Conservation (phyloP, 192 early-diverging fungal genomes). For the Geranomyces variabilis region DNA sequence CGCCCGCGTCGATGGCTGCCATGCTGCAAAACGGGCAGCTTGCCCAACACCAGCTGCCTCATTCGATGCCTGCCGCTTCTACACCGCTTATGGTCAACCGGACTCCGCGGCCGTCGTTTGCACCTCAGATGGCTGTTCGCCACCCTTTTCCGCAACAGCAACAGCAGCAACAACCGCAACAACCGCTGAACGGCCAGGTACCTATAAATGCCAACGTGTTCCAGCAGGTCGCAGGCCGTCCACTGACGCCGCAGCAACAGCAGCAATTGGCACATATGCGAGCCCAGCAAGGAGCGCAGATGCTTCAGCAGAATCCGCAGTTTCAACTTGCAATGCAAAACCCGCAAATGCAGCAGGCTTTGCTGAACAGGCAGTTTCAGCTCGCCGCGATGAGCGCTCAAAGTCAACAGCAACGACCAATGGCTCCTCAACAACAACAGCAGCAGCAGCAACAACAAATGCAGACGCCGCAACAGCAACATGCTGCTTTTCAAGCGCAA, state of each 20-base stretch:
- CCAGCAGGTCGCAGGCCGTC: neutral
- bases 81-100: neutral
- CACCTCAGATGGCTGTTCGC: neutral
- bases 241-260: conserved; percentile 10
- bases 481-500: neutral
- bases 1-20: neutral
- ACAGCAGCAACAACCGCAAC: conserved; percentile 25
- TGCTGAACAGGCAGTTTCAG: neutral
- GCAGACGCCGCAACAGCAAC: neutral
- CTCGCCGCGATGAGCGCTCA: conserved; percentile 2
- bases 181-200: neutral
- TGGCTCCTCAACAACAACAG: neutral
- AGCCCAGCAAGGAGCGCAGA: neutral
- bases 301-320: neutral
- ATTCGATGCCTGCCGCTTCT: neutral
- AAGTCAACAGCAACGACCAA: conserved; percentile 1
- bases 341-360: conserved; percentile 19
- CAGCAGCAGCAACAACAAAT: neutral
- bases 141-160: conserved; percentile 9
- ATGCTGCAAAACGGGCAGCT: conserved; percentile 8
- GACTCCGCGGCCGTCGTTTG: conserved; percentile 2
- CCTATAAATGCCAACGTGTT: conserved; percentile 4
- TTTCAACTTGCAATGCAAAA: conserved; percentile 1
- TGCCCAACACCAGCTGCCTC: neutral
- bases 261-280: conserved; percentile 4